Evolutionary conservation across 306 rosid species (phyloP), one percentile per base, ranked within the genome.

Genomic region (Pachyrhizus erosus): DNA sequence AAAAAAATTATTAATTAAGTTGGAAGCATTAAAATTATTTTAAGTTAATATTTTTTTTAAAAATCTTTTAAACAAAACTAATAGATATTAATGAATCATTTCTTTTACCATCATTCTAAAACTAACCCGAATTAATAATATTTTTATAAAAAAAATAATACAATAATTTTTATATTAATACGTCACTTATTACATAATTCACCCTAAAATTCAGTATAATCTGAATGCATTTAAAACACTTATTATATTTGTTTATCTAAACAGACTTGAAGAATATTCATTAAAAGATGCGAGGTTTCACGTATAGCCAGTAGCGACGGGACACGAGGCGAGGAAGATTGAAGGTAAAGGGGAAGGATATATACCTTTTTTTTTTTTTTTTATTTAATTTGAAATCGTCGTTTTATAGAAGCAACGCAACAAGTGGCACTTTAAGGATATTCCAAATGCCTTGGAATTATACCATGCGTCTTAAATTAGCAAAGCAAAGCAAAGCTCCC

Each of bases 371-470:
- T 43, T 43, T 77, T 34, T n/a, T 14, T n/a, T 1, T 43, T 43
- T 77, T 34, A 54, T 39, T 73, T 73, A 51, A 75, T 60, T 43
- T 29, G 42, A 14, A 39, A 51, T 24, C 39, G 70, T 37, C 52
- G 26, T 40, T 13, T 39, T 37, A 7, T 31, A 52, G 18, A 51
- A 18, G 5, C 20, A 48, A 14, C 20, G 55, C 7, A 48, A 48
- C 55, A 48, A 27, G 31, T 27, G 4, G 37, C 37, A 33, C 37
- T 33, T 5, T 4, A 33, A 33, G 92, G 85, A 89, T 91, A 89
- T 88, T 88, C 91, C 87, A 58, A 84, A 86, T 61, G 79, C 88
- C 83, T 46, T 21, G 9, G 84, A 81, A 88, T 88, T 84, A 91
- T 87, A 82, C 96, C 86, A 85, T 69, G 81, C 86, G 43, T 70